Conservation (phyloP, 352 stramenopile genomes). For the Globisporangium middletonii region DNA sequence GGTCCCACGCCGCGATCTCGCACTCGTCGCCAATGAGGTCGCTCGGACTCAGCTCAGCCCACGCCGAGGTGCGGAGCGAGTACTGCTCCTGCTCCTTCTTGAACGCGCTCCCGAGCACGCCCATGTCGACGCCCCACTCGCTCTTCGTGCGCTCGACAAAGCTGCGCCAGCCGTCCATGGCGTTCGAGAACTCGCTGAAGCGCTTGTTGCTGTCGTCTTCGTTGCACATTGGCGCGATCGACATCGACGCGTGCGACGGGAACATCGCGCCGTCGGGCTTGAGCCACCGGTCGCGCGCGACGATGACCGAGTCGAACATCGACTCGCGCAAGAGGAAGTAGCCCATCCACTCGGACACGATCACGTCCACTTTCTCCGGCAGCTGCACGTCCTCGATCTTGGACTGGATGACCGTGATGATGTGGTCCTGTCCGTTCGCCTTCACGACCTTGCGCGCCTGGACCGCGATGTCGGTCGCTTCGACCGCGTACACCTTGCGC, state of each 20-base stretch:
- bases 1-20: slow-evolving; percentile 75
- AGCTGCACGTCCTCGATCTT: slow-evolving; percentile 98
- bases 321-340: slow-evolving; percentile 99
- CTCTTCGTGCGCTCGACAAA: slow-evolving; percentile 91
- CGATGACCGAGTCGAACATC: slow-evolving; percentile 99
- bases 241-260: slow-evolving; percentile 97
- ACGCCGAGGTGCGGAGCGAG: slow-evolving; percentile 81
- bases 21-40: slow-evolving; percentile 84
- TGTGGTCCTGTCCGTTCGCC: slow-evolving; percentile 93
- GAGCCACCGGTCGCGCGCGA: slow-evolving; percentile 95
- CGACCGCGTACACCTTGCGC: slow-evolving; percentile 96
- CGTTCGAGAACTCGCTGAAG: slow-evolving; percentile 76
- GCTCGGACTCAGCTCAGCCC: slow-evolving; percentile 62
- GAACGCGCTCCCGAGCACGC: slow-evolving; percentile 82
- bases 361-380: slow-evolving; percentile 98
- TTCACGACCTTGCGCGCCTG: slow-evolving; percentile 95
- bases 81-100: slow-evolving; percentile 88
- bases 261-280: slow-evolving; percentile 98
- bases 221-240: slow-evolving; percentile 94
- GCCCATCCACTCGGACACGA: slow-evolving; percentile 99
- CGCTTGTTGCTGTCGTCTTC: slow-evolving; percentile 88
- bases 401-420: slow-evolving; percentile 98
- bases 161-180: slow-evolving; percentile 80
- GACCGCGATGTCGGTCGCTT: slow-evolving; percentile 97
- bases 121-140: slow-evolving; percentile 97